Evolutionary conservation across 2,329 filamentous ascomycete genomes (phyloP), one percentile per base, ranked within the genome.

Genomic region (Pseudogymnoascus sp.): DNA sequence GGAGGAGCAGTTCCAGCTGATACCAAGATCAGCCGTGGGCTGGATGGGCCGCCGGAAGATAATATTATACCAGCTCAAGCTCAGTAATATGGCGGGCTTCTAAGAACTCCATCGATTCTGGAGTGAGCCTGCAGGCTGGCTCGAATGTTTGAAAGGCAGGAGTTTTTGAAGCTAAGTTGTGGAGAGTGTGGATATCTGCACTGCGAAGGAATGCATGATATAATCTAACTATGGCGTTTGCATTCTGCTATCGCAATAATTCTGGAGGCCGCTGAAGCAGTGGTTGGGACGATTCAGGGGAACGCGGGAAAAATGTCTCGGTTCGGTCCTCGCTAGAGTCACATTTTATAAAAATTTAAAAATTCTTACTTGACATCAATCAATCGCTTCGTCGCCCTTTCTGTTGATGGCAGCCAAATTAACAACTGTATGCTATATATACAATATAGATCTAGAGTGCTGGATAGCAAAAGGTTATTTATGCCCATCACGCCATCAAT

Each of bases 1-100:
- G 71, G 70, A 3, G 58, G 57, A 57, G 66, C 71, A 8, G 72
- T 74, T 2, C 72, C 72, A 2, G 28, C 33, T 9, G 67, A 68
- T 15, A 70, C 70, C 61, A 70, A 67, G 45, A 65, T 72, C 26
- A 69, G 68, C 30, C 66, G 67, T 52, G 71, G 71, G 0, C 57
- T 73, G 7, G 70, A 73, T 63, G 71, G 69, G 4, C 45, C 45
- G 30, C 23, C 1, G 9, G 45, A 52, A 2, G 45, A 52, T 30
- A 52, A 19, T 30, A 30, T 52, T 30, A 52, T 52, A 30, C 45
- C 45, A 30, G 26, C 9, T 13, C 45, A 52, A n/a, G 45, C n/a
- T 19, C 45, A 52, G n/a, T 19, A 18, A 52, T 18, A 30, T 9
- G 26, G n/a, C 26, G 9, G 26, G 3, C 26, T 30, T 52, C 15